phyloP scores from a whole-genome alignment of 1,284 basidiomycete species.

The Microbotryum silenes-acaulis region DNA sequence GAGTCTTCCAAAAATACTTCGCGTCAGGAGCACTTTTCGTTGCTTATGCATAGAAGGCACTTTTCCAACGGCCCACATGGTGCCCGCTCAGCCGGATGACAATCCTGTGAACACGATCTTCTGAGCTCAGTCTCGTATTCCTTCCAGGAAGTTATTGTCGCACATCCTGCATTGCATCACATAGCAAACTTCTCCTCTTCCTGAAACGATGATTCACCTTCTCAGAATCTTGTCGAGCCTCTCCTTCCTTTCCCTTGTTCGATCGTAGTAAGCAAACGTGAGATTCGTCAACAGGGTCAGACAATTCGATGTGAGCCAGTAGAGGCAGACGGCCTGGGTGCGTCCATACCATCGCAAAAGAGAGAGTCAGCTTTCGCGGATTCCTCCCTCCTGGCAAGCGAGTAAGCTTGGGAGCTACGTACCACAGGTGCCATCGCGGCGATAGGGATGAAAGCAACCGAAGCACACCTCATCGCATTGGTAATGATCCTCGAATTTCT shows the following conservation, averaged over 20 bases:
- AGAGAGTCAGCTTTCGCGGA: too few species aligned
- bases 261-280: conserved; percentile 50
- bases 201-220: background rate
- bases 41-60: too few species aligned
- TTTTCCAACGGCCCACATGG: too few species aligned
- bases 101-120: too few species aligned
- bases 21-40: too few species aligned
- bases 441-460: conserved; percentile 64
- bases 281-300: conserved; percentile 73
- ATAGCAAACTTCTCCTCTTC: too few species aligned
- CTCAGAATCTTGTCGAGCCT: conserved; percentile 14
- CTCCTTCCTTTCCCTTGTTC: conserved; percentile 7
- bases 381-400: background rate
- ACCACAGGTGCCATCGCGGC: conserved; percentile 73
- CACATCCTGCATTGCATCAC: too few species aligned
- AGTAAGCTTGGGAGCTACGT: conserved; percentile 35
- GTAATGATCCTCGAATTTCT: conserved; percentile 50
- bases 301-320: conserved; percentile 73
- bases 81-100: too few species aligned
- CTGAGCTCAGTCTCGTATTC: too few species aligned
- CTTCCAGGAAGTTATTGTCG: too few species aligned
- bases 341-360: too few species aligned
- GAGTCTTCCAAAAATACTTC: too few species aligned
- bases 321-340: conserved; percentile 61
- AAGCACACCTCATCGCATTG: conserved; percentile 53